A percentile compares a stretch with the other conserved stretches of the same genome.
These are phyloP conservation scores for Yamadazyma diospyri DNA, from an alignment of 1,139 yeast genomes.

Conservation along the genomic window DNA sequence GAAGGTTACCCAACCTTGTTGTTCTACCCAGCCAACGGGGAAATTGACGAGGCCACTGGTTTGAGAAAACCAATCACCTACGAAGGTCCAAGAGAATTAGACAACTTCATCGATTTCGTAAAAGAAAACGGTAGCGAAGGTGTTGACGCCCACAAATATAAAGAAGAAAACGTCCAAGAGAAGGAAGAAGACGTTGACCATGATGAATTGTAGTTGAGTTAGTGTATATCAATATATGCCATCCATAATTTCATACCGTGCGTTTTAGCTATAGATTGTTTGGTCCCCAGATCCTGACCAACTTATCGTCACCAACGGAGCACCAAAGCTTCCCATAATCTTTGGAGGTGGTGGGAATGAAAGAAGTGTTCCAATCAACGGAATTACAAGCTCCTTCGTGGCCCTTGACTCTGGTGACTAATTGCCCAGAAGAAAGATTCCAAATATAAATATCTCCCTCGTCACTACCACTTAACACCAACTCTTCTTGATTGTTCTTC, in stretches of 20 bases:
- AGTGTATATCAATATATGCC: neutral
- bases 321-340: conserved; percentile 61
- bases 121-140: conserved; percentile 58
- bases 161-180: conserved; percentile 22
- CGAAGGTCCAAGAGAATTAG: conserved; percentile 72
- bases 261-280: conserved; percentile 14
- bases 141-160: conserved; percentile 47
- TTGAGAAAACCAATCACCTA: conserved; percentile 63
- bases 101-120: conserved; percentile 66
- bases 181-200: conserved; percentile 24
- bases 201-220: conserved; percentile 31
- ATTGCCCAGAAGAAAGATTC: conserved; percentile 72
- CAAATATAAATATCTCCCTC: conserved; percentile 78
- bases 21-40: conserved; percentile 86
- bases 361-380: conserved; percentile 68
- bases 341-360: conserved; percentile 15
- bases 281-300: conserved; percentile 65
- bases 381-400: conserved; percentile 70
- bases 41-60: conserved; percentile 54
- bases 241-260: neutral
- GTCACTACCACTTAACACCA: conserved; percentile 79
- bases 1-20: conserved; percentile 92
- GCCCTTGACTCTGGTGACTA: conserved; percentile 56
- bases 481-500: conserved; percentile 51
- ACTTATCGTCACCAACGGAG: conserved; percentile 80